Conservation (phyloP, 345 rosid genomes). For the Brassica napus region DNA sequence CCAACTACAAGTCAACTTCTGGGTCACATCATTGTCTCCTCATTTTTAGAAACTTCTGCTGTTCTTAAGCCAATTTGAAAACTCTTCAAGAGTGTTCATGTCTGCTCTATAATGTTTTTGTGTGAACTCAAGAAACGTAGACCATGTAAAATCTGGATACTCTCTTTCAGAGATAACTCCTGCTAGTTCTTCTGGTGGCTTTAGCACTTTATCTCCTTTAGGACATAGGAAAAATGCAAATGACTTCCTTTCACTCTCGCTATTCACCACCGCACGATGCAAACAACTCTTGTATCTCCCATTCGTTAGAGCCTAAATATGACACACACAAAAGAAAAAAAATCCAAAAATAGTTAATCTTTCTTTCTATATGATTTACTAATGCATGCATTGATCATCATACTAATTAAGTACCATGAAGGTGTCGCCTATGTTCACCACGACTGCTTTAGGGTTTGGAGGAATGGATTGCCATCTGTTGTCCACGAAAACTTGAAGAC, state of each 20-base stretch:
- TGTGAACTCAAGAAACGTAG: conserved; percentile 62
- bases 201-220: conserved; percentile 58
- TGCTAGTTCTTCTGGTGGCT: conserved; percentile 62
- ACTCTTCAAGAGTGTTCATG: conserved; percentile 35
- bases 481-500: conserved; percentile 67
- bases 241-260: conserved; percentile 53
- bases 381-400: conserved; percentile 9
- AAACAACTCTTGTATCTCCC: conserved; percentile 57
- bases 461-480: conserved; percentile 61
- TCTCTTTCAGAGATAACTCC: conserved; percentile 22
- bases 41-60: conserved; percentile 20
- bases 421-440: conserved; percentile 80
- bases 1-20: conserved; percentile 18
- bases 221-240: conserved; percentile 64
- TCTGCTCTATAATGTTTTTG: conserved; percentile 36
- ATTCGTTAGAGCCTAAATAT: conserved; percentile 33
- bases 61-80: conserved; percentile 38
- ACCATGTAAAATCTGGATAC: conserved; percentile 87
- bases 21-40: conserved; percentile 29
- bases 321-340: not conserved
- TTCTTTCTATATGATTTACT: not conserved
- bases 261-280: conserved; percentile 72
- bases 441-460: conserved; percentile 63
- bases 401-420: conserved; percentile 55
- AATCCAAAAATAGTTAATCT: not conserved